phyloP scores from a whole-genome alignment of 306 rosid genomes.

The Acacia acuminata region DNA sequence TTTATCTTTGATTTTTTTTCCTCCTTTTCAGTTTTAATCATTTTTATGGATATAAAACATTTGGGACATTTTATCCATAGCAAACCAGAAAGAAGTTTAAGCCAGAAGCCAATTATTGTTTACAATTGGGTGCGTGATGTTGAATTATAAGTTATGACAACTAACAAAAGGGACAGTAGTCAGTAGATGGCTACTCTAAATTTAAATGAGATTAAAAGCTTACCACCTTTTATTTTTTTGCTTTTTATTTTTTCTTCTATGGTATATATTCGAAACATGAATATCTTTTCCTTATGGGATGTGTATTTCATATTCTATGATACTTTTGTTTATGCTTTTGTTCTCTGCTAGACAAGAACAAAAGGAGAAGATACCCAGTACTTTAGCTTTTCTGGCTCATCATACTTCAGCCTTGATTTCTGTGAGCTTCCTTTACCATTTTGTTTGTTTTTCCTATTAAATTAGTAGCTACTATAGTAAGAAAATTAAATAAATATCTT shows the following conservation, averaged over 20 bases:
- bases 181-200: slow-evolving; percentile 16
- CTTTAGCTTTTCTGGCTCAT: slow-evolving; percentile 33
- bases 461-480: not conserved
- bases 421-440: not conserved
- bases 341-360: slow-evolving; percentile 10
- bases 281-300: slow-evolving; percentile 30
- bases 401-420: slow-evolving; percentile 2
- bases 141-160: slow-evolving; percentile 23
- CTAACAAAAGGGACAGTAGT: slow-evolving; percentile 11
- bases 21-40: not conserved
- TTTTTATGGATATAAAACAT: not conserved
- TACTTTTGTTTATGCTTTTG: slow-evolving; percentile 21
- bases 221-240: no score
- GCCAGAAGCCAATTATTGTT: slow-evolving; percentile 11
- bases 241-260: slow-evolving; percentile 36
- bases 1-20: not conserved
- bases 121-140: slow-evolving; percentile 1
- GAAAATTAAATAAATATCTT: not conserved
- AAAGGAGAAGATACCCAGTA: slow-evolving; percentile 5
- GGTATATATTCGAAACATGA: slow-evolving; percentile 32
- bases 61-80: not conserved
- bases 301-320: slow-evolving; percentile 18
- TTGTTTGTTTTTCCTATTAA: slow-evolving; percentile 4
- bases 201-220: slow-evolving; percentile 21
- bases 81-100: not conserved